These are phyloP conservation scores for Blattamonas nauphoetae DNA, from an alignment of 78 protist species.

Conservation along the genomic window DNA sequence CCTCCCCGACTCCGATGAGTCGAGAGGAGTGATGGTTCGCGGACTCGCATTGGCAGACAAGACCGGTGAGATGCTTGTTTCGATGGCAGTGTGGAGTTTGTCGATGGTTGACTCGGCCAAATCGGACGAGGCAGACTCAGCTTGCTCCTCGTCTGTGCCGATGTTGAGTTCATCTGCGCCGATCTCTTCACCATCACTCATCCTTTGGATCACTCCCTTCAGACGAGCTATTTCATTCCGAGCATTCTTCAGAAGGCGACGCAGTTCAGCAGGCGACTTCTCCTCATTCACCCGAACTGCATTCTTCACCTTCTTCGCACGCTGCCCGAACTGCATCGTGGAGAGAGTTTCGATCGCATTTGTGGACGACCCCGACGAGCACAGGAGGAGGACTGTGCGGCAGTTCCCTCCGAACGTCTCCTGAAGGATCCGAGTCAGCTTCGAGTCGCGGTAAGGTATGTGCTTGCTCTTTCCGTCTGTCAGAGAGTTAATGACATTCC, in stretches of 20 bases:
- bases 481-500: slow-evolving; percentile 30
- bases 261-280: neutral
- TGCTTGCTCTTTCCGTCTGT: slow-evolving; percentile 10
- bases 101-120: too few relatives aligned
- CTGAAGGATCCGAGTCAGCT: slow-evolving; percentile 23
- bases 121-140: too few relatives aligned
- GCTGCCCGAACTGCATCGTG: slow-evolving; percentile 12
- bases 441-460: slow-evolving; percentile 37
- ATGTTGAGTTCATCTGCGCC: too few relatives aligned
- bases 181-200: too few relatives aligned
- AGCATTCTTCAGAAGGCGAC: neutral
- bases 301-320: slow-evolving; percentile 32
- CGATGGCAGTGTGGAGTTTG: too few relatives aligned
- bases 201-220: neutral
- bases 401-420: slow-evolving; percentile 28
- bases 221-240: neutral
- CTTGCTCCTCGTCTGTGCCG: too few relatives aligned
- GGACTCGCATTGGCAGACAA: too few relatives aligned
- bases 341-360: slow-evolving; percentile 32
- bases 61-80: too few relatives aligned
- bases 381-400: slow-evolving; percentile 17
- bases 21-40: too few relatives aligned
- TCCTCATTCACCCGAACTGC: slow-evolving; percentile 28
- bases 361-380: neutral
- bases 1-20: too few relatives aligned